These are phyloP conservation scores for Aschersonia sp. DNA, from an alignment of 2,329 filamentous ascomycete species.

Conservation along the genomic window DNA sequence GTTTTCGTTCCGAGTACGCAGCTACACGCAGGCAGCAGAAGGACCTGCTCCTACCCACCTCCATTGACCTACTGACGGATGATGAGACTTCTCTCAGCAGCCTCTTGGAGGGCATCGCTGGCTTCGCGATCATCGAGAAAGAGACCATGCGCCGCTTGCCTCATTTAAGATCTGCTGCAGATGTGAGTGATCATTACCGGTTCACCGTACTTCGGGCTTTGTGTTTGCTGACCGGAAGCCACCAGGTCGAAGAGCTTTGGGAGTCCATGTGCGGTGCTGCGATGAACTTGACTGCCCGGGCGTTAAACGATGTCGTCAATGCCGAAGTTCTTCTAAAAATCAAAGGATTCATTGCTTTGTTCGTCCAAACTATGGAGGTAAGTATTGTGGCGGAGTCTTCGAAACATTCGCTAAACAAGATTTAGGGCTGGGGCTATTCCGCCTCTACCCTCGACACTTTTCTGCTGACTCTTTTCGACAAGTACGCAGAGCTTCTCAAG, in stretches of 20 bases:
- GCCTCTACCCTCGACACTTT: slow-evolving; percentile 71
- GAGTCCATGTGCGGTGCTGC: slow-evolving; percentile 91
- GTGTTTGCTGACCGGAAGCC: not conserved
- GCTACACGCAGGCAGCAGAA: slow-evolving; percentile 83
- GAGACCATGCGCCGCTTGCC: slow-evolving; percentile 80
- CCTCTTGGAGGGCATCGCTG: slow-evolving; percentile 82
- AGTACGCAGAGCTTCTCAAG: slow-evolving; percentile 85
- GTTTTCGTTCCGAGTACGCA: slow-evolving; percentile 83
- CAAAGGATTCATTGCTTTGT: slow-evolving; percentile 82
- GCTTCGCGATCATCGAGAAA: slow-evolving; percentile 92
- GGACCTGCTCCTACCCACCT: slow-evolving; percentile 67
- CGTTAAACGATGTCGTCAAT: slow-evolving; percentile 66
- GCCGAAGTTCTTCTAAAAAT: slow-evolving; percentile 87
- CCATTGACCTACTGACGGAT: slow-evolving; percentile 64
- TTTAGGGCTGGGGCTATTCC: slow-evolving; percentile 76
- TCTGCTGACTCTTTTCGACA: slow-evolving; percentile 78
- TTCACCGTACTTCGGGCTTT: not conserved
- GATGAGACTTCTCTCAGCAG: slow-evolving; percentile 80
- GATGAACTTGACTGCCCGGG: slow-evolving; percentile 67
- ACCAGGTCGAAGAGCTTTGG: slow-evolving; percentile 89
- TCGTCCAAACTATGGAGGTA: slow-evolving; percentile 97
- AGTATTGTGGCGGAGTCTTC: slow-evolving; percentile 41
- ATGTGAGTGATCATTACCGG: slow-evolving; percentile 39
- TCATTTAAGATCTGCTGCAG: slow-evolving; percentile 65
- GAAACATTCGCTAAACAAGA: slow-evolving; percentile 63